Evolutionary conservation across 78 protist genomes (phyloP).

Genomic region (Dictyostelium brefeldianum): DNA sequence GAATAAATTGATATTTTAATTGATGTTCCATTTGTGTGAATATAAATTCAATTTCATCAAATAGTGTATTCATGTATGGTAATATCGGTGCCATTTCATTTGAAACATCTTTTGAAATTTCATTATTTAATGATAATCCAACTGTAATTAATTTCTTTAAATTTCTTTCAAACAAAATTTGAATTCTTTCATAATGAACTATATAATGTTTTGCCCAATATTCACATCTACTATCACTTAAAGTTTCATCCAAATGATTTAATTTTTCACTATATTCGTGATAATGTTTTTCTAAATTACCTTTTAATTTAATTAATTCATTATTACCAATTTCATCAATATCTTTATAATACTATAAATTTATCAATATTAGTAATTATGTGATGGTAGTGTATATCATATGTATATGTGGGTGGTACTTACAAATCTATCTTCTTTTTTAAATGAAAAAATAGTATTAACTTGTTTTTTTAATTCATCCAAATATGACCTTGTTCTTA

Average conservation of each 20-base stretch:
- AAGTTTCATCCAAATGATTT: not conserved
- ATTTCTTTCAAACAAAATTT: constrained; percentile 28
- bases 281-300: not conserved
- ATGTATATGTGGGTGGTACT: too few relatives aligned
- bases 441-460: not conserved
- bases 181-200: not conserved
- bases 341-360: not conserved
- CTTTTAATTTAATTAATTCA: not conserved
- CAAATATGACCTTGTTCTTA: not conserved
- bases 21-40: constrained; percentile 9
- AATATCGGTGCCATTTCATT: not conserved
- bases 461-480: not conserved
- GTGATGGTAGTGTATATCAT: too few relatives aligned
- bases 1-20: not conserved
- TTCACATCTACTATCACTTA: constrained; percentile 4
- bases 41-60: not conserved
- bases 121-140: not conserved
- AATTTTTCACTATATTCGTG: not conserved
- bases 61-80: not conserved
- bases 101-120: not conserved
- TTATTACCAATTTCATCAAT: not conserved
- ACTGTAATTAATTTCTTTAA: constrained; percentile 16
- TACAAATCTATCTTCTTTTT: not conserved
- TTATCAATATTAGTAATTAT: not conserved
- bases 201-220: constrained; percentile 7